Percentiles rank a stretch among this genome's conserved stretches.
Conservation (phyloP, 352 stramenopile species). For the Globisporangium takayamanum region DNA sequence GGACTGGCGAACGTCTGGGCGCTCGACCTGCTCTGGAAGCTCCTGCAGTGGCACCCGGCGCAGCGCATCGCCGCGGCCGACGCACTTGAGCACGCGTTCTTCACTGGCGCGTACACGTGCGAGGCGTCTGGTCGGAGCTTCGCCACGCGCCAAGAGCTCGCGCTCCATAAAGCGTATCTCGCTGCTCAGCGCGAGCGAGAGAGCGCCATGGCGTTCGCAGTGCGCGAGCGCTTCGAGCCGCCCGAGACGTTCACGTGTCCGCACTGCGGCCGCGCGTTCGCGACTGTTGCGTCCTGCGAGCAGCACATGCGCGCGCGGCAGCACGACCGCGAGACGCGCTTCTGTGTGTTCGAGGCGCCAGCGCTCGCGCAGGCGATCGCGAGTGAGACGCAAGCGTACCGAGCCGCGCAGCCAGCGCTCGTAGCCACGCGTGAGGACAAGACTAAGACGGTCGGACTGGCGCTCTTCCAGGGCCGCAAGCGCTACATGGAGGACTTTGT, state of each 20-base stretch:
- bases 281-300: slow-evolving; percentile 53
- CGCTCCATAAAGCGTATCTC: slow-evolving; percentile 58
- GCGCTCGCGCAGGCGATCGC: slow-evolving; percentile 19
- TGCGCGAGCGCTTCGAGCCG: slow-evolving; percentile 50
- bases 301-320: slow-evolving; percentile 46
- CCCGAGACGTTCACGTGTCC: slow-evolving; percentile 48
- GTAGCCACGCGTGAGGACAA: not conserved
- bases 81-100: slow-evolving; percentile 84
- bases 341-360: slow-evolving; percentile 49
- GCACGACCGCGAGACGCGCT: slow-evolving; percentile 32
- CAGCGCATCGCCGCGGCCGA: slow-evolving; percentile 79
- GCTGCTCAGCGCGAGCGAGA: slow-evolving; percentile 39
- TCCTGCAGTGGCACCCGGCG: slow-evolving; percentile 91
- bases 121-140: slow-evolving; percentile 49
- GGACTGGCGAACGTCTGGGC: slow-evolving; percentile 79
- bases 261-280: slow-evolving; percentile 55
- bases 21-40: slow-evolving; percentile 91
- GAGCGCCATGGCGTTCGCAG: slow-evolving; percentile 41
- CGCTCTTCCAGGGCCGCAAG: slow-evolving; percentile 88
- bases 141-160: slow-evolving; percentile 53
- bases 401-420: not conserved
- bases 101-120: slow-evolving; percentile 74
- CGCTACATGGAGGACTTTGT: slow-evolving; percentile 91
- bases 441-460: slow-evolving; percentile 21
- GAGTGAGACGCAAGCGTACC: slow-evolving; percentile 13